These are phyloP conservation scores for Colletotrichum echinochloae DNA, from an alignment of 2,329 filamentous ascomycete species.

Conservation along the genomic window DNA sequence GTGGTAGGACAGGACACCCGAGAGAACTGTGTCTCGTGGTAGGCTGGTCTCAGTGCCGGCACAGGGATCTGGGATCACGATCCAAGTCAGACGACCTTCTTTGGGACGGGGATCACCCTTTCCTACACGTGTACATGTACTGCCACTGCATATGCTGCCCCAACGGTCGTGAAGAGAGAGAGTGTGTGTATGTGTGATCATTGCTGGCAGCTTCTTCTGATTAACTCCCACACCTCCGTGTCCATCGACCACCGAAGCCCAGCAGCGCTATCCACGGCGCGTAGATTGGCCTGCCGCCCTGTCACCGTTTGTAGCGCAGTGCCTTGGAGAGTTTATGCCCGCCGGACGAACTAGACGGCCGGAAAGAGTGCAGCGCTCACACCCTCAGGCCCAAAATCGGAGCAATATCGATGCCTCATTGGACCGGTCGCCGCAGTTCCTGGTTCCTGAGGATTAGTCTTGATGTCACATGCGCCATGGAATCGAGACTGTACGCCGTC, in stretches of 20 bases:
- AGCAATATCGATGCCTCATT: conserved; percentile 26
- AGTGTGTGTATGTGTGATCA: background rate
- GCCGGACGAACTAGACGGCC: conserved; percentile 7
- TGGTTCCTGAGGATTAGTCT: conserved; percentile 37
- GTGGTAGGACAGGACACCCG: conserved; percentile 35
- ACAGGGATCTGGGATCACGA: conserved; percentile 32
- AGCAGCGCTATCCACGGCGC: conserved; percentile 14
- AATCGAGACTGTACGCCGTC: conserved; percentile 1
- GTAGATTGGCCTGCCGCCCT: conserved; percentile 22
- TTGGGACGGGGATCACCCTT: conserved; percentile 6
- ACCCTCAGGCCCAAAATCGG: conserved; percentile 17
- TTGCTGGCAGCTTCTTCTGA: background rate
- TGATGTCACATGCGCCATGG: conserved; percentile 27
- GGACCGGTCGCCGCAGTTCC: conserved; percentile 36
- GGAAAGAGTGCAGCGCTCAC: conserved; percentile 8
- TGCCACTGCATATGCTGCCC: background rate
- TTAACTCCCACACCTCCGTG: conserved; percentile 23
- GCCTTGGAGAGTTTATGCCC: conserved; percentile 19
- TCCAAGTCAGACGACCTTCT: conserved; percentile 35
- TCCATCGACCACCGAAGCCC: conserved; percentile 13
- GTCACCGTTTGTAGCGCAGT: conserved; percentile 11
- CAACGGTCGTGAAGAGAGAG: background rate
- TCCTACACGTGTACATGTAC: background rate
- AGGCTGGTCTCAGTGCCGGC: conserved; percentile 26
- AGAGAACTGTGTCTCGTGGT: conserved; percentile 22